Base-by-base conservation (phyloP, 495 filamentous ascomycete species). In the Penicillium mononematosum region DNA sequence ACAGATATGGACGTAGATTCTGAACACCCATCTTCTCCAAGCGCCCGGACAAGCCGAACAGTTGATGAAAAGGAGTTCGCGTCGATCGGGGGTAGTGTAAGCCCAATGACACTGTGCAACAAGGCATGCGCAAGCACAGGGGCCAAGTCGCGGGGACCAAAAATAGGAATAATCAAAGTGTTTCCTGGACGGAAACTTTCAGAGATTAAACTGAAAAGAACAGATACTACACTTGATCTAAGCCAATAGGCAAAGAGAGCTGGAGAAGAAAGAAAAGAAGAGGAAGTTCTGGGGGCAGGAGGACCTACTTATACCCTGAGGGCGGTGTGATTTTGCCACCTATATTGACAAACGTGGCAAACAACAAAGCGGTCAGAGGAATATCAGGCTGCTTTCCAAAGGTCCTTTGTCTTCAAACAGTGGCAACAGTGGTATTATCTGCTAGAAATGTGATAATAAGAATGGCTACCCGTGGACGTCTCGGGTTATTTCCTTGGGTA, bases 191-290 rank as follows among this genome's bases (percentile, higher is more conserved):
- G 27, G 27, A 29, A 29, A 29, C 27, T 29, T 29, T 82, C 81
- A 83, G 81, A 82, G 79, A 83, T 92, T 91, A 92, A 91, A 92
- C 88, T 93, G 88, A 91, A 92, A 92, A 95, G 90, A 95, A 95
- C 90, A 95, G 90, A 94, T 96, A 94, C 90, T 93, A 94, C 89
- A 94, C 90, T 92, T 93, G 90, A 94, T 93, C 90, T 94, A 75
- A 79, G 80, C 78, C 74, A 79, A 76, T 73, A 73, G 78, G 74
- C 75, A 81, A 81, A 78, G 79, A 82, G 77, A 82, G 76, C 76
- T 81, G 71, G 70, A 77, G 61, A 77, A 78, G 69, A 74, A 75
- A 78, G 74, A 71, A 69, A 76, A 72, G 69, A 73, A 75, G 70
- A 61, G 55, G 66, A 73, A 72, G 58, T 24, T 41, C 5, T 56